Base-by-base conservation (phyloP, 2,329 filamentous ascomycete species). In the Colletotrichum scovillei region DNA sequence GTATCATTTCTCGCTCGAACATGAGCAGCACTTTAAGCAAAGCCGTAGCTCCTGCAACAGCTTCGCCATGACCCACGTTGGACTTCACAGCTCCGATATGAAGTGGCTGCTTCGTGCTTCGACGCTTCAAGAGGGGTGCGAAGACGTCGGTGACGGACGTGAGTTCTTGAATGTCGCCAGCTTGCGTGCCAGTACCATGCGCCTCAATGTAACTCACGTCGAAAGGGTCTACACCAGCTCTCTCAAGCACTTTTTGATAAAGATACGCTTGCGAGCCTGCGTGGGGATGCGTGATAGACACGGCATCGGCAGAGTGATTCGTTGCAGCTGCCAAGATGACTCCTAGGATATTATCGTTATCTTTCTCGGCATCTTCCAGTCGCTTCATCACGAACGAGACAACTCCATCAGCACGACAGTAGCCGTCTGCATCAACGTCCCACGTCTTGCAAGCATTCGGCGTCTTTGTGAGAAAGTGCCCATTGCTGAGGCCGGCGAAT, bases 141-240 rank as follows among this genome's bases (percentile, higher is more conserved):
- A 78, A 75, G 12, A 66, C 60, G 19, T 38, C 49, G 3, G 56
- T 59, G 2, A 79, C 67, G 35, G 76, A 75, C 4, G 28, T 28
- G 28, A 28, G 28, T 28, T 28, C 28, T 6, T 28, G 28, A 28
- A 28, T 28, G 78, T 97, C 95, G 74, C 94, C 95, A 42, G 93
- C 94, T 81, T 97, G 94, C 0, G 94, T 97, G 42, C 95, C 95
- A 3, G 95, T 97, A 19, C 94, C 95, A 81, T 97, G 94, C 92
- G 97, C 95, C 82, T 97, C 95, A 11, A 97, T 91, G 78, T 96
- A 97, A 81, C 91, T 91, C 59, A 97, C 88, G 75, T 95, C 93
- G 63, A 91, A 88, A 1, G 94, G 92, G 78, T 95, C 92, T 24
- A 97, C 88, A 71, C 92, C 92, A 56, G 93, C 92, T 55, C 93